Base-by-base conservation (phyloP, 306 rosid genomes). In the Sphenostylis stenocarpa region DNA sequence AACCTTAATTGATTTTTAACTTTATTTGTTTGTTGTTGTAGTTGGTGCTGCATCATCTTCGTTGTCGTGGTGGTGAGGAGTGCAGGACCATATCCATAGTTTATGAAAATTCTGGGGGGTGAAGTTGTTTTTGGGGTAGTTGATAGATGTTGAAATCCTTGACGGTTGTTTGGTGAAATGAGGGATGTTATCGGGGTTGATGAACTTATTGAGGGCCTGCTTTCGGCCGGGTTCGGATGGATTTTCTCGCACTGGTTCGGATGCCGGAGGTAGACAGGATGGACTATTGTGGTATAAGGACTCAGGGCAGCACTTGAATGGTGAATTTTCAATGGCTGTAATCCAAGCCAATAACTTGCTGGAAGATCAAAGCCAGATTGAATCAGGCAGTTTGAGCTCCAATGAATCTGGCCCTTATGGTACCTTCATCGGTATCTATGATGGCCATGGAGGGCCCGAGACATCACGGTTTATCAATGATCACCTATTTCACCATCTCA, bases 371-470 rank as follows among this genome's bases (percentile, higher is more conserved):
- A 86, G 93, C 69, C 93, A 85, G 89, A 7, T 89, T 41, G 93
- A 89, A 71, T 89, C 93, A 0, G 93, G 93, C 21, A 83, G 84
- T 83, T 83, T 89, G 84, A 78, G 89, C 71, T 83, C 80, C 67
- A 71, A 79, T 28, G 93, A 89, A 69, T 76, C 86, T 9, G 93
- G 90, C 58, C 90, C 93, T 43, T 81, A 31, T 70, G 93, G 93
- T 41, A 85, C 93, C 58, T 89, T 89, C 52, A 72, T 89, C 44
- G 93, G 93, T 20, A 41, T 89, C 75, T 89, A 89, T 53, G 93
- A 89, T 36, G 93, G 93, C 28, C 93, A 89, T 41, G 93, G 93
- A 67, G 93, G 93, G 47, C 93, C 93, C 5, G 93, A 89, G 84
- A 86, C 87, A 12, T 85, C 93, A 0, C 86, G 93, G 58, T 89